Conservation (phyloP, 1,284 basidiomycete genomes). For the Papiliotrema laurentii region DNA sequence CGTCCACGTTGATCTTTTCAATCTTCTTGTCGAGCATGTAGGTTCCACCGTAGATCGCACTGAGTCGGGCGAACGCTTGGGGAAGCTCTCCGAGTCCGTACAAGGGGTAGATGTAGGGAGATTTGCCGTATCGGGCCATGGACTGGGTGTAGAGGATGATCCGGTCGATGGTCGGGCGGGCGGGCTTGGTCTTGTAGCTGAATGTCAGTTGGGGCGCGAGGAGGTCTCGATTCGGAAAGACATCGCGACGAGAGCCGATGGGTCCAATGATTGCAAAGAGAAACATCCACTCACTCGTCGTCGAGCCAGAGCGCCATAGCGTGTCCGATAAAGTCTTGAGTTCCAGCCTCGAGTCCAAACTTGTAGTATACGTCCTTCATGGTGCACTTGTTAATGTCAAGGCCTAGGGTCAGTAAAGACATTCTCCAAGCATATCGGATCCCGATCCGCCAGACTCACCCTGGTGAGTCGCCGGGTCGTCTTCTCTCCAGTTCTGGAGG, state of each 20-base stretch:
- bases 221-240: constrained; percentile 9
- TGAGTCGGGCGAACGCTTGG: constrained; percentile 95
- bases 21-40: constrained; percentile 99
- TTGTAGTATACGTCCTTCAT: constrained; percentile 95
- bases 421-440: no score
- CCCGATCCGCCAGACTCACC: constrained; percentile 53
- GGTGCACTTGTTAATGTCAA: constrained; percentile 77
- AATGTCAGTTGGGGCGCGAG: neutral
- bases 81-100: constrained; percentile 99
- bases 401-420: constrained; percentile 53
- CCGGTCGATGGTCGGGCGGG: constrained; percentile 85
- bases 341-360: constrained; percentile 94
- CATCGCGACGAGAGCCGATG: no score
- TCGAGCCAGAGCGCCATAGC: constrained; percentile 98
- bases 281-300: no score
- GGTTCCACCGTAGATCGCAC: constrained; percentile 98
- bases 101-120: constrained; percentile 98
- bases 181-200: constrained; percentile 89
- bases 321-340: constrained; percentile 98
- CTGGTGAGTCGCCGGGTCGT: constrained; percentile 91
- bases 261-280: no score
- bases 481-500: constrained; percentile 90
- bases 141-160: constrained; percentile 97
- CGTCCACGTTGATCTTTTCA: constrained; percentile 83
- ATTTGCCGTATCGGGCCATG: constrained; percentile 99